A percentile compares a stretch with the other conserved stretches of the same genome.
phyloP scores from a whole-genome alignment of 169 alveolate genomes.

The Cryptosporidium felis region DNA sequence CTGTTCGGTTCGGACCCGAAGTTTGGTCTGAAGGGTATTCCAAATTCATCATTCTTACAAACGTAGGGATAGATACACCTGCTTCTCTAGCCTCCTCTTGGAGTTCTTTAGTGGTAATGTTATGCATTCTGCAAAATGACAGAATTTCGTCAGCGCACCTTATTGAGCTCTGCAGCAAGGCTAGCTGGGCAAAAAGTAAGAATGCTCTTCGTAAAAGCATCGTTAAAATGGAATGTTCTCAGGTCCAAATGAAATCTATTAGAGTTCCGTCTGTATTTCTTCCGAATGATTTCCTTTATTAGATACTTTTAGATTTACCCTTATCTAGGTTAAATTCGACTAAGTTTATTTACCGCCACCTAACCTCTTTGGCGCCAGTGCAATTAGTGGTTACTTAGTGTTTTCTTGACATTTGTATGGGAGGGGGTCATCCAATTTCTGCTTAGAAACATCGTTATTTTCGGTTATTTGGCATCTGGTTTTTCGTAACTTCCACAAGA shows the following conservation, averaged over 20 bases:
- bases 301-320: too few relatives aligned
- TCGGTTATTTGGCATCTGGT: too few relatives aligned
- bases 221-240: neutral
- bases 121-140: constrained; percentile 7
- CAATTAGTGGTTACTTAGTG: too few relatives aligned
- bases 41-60: constrained; percentile 8
- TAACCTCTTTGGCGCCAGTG: too few relatives aligned
- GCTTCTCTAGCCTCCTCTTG: constrained; percentile 30
- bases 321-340: constrained; percentile 42
- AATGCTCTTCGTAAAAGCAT: neutral
- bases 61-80: neutral
- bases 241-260: neutral
- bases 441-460: too few relatives aligned
- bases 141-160: neutral
- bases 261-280: neutral
- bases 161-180: neutral
- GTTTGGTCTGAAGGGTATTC: constrained; percentile 8
- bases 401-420: too few relatives aligned
- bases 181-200: neutral
- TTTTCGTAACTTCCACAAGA: too few relatives aligned
- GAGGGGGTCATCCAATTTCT: too few relatives aligned
- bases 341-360: too few relatives aligned
- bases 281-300: neutral
- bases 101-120: constrained; percentile 1
- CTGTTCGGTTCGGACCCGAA: too few relatives aligned